phyloP scores from a whole-genome alignment of 805 yeast species.

The Metschnikowia noctiluminum region DNA sequence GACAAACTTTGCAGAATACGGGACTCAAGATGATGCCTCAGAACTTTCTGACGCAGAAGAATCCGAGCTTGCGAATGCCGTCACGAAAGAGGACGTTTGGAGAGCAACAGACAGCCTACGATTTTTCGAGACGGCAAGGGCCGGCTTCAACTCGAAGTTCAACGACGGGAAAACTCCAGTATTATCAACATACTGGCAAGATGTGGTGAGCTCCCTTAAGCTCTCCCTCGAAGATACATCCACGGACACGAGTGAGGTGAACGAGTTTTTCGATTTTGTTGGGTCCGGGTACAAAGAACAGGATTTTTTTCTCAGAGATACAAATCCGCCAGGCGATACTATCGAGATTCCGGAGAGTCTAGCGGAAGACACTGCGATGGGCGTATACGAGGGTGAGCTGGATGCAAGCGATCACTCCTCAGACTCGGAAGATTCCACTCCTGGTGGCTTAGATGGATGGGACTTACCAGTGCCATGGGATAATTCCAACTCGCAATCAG shows the following conservation, averaged over 20 bases:
- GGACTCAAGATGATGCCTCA: neutral
- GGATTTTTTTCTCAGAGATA: conserved; percentile 2
- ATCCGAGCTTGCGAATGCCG: neutral
- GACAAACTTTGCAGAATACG: neutral
- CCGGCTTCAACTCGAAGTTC: conserved; percentile 11
- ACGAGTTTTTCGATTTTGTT: too few relatives aligned
- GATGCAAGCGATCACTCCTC: too few relatives aligned
- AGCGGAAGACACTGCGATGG: neutral
- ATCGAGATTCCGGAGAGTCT: conserved; percentile 1
- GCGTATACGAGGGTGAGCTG: neutral
- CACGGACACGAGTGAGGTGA: neutral
- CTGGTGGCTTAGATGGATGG: neutral
- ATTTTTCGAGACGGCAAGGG: conserved; percentile 15
- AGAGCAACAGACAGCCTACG: conserved; percentile 8
- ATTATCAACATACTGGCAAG: conserved; percentile 11
- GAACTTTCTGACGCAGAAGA: neutral
- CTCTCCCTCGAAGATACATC: neutral
- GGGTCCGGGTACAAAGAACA: neutral
- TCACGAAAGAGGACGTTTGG: conserved; percentile 13
- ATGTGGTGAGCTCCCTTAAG: conserved; percentile 3
- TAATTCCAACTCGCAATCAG: neutral
- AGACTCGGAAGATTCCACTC: neutral
- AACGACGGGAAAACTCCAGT: conserved; percentile 13
- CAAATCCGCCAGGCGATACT: neutral
- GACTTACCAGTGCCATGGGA: conserved; percentile 4